Conservation (phyloP, 2,329 filamentous ascomycete genomes). For the Colletotrichum salicis region DNA sequence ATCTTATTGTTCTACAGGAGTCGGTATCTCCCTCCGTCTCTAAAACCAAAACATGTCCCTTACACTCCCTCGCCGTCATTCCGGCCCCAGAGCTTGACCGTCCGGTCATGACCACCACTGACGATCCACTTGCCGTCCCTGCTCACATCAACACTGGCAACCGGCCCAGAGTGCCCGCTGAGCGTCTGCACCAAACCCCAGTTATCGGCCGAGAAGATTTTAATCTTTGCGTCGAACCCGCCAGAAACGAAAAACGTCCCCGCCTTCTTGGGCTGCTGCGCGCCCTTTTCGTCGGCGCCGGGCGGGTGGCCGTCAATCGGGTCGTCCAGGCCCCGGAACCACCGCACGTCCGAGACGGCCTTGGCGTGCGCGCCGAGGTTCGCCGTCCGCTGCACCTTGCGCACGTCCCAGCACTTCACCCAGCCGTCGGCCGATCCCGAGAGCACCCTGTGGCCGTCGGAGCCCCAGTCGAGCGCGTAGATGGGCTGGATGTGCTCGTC, state of each 20-base stretch:
- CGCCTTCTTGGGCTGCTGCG: conserved; percentile 79
- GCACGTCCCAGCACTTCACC: conserved; percentile 97
- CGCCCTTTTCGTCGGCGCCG: conserved; percentile 72
- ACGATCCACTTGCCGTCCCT: conserved; percentile 91
- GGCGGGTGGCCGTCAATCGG: conserved; percentile 71
- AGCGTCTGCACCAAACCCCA: conserved; percentile 91
- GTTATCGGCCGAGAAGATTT: conserved; percentile 95
- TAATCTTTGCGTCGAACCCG: conserved; percentile 95
- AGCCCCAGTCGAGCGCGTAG: conserved; percentile 90
- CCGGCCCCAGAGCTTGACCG: conserved; percentile 94
- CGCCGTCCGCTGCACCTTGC: conserved; percentile 84
- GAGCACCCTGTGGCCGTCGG: conserved; percentile 91
- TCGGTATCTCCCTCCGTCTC: neutral
- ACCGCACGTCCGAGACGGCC: conserved; percentile 90
- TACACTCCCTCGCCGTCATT: conserved; percentile 73
- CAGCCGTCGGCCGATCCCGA: conserved; percentile 93
- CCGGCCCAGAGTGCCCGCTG: conserved; percentile 90
- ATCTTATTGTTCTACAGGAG: conserved; percentile 24
- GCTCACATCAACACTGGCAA: conserved; percentile 90
- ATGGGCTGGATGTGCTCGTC: conserved; percentile 89
- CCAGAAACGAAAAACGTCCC: conserved; percentile 91
- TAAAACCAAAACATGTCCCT: neutral
- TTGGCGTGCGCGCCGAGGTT: conserved; percentile 91
- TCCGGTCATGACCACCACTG: conserved; percentile 92
- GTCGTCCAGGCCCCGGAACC: conserved; percentile 90